Evolutionary conservation across 140 eudicot species (phyloP), one percentile per base, ranked within the genome.

Genomic region (Bidens hawaiensis): DNA sequence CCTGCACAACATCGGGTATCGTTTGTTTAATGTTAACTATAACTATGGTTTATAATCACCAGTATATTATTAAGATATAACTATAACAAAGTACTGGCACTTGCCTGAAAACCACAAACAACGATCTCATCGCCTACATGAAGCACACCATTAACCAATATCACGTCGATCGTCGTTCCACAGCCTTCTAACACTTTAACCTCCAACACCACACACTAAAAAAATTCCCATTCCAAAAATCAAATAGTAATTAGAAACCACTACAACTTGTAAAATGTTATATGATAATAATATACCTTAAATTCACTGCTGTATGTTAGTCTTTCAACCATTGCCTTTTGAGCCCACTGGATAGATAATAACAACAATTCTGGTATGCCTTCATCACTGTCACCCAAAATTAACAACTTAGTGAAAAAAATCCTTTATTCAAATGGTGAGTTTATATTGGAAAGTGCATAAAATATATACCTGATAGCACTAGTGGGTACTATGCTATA

Each of bases 61-160:
- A n/a, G n/a, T n/a, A n/a, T n/a, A n/a, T n/a, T n/a, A n/a, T n/a
- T n/a, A n/a, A n/a, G n/a, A n/a, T n/a, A n/a, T n/a, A n/a, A n/a
- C n/a, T n/a, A n/a, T n/a, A n/a, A n/a, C n/a, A n/a, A n/a, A 53
- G 67, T n/a, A 36, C 0, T 30, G 17, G 19, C 22, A 36, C 78
- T 73, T 81, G 66, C 97, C 97, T 90, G 96, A 90, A 82, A 80
- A 73, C 99, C 99, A 58, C 96, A 87, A 62, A 93, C 96, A 69
- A 93, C 95, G 36, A 93, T 87, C 68, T 87, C 95, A 77, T 93
- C 96, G 42, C 99, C 99, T 91, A 84, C 98, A 64, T 84, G 98
- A 74, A 87, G 96, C 56, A 87, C 90, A 9, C 98, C 98, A 67
- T 91, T 91, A 11, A 91, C 98, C 62, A 91, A 76, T 26, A 91